These are phyloP conservation scores for Cytospora piceicola DNA, from an alignment of 2,329 filamentous ascomycete genomes.

Conservation along the genomic window DNA sequence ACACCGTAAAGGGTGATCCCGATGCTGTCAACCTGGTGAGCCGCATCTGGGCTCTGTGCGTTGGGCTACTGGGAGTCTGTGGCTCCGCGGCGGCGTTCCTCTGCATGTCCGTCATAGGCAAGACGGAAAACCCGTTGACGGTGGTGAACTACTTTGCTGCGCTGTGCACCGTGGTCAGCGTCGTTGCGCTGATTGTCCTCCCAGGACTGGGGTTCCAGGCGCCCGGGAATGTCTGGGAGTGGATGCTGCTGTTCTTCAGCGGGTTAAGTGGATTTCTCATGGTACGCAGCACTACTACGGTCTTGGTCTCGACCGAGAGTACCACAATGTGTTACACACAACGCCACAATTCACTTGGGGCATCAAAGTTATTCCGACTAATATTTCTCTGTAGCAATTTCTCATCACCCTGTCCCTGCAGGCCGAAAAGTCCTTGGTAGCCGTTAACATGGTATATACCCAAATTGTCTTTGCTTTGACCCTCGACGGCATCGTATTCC, in stretches of 20 bases:
- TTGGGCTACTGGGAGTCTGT: constrained; percentile 13
- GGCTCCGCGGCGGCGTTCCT: constrained; percentile 21
- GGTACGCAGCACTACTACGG: constrained; percentile 1
- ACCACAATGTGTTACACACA: background rate
- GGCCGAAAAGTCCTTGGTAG: constrained; percentile 16
- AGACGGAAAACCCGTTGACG: constrained; percentile 12
- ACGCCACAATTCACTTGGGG: background rate
- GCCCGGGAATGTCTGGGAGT: constrained; percentile 12
- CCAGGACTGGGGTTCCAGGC: constrained; percentile 10
- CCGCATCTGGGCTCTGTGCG: constrained; percentile 15
- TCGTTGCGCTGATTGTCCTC: constrained; percentile 5
- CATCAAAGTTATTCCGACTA: background rate
- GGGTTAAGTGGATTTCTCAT: constrained; percentile 21
- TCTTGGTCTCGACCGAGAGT: background rate
- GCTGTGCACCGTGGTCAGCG: constrained; percentile 15
- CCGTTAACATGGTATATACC: constrained; percentile 22
- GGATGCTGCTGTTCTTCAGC: constrained; percentile 16
- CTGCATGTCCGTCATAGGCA: constrained; percentile 20
- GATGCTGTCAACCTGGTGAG: background rate
- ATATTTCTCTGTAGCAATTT: constrained; percentile 7
- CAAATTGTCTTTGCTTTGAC: constrained; percentile 19
- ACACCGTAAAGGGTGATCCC: background rate
- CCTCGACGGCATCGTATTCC: constrained; percentile 16
- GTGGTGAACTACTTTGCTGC: constrained; percentile 22
- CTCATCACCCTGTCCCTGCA: constrained; percentile 21